Percentiles rank a stretch among this genome's conserved stretches.
phyloP scores from a whole-genome alignment of 495 filamentous ascomycete genomes.

The Chlorociboria aeruginascens region DNA sequence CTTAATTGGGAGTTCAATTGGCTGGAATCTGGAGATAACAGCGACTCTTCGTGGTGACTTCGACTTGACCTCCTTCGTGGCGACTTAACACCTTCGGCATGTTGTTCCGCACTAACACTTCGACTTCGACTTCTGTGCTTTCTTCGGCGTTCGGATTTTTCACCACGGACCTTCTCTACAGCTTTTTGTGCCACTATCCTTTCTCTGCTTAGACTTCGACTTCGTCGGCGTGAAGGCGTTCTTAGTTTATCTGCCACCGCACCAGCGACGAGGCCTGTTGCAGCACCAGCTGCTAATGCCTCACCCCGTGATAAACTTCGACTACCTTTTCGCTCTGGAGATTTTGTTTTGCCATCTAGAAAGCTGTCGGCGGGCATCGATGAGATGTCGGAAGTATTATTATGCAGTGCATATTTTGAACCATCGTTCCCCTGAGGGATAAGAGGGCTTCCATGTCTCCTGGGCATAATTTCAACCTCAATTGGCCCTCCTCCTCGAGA shows the following conservation, averaged over 20 bases:
- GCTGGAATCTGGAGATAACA: slow-evolving; percentile 54
- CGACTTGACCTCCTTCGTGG: slow-evolving; percentile 49
- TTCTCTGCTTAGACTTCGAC: slow-evolving; percentile 64
- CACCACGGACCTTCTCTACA: slow-evolving; percentile 49
- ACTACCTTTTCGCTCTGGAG: slow-evolving; percentile 42
- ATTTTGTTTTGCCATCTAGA: slow-evolving; percentile 51
- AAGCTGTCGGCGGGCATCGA: slow-evolving; percentile 87
- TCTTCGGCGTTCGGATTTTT: slow-evolving; percentile 22
- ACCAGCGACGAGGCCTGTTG: slow-evolving; percentile 25
- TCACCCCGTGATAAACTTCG: slow-evolving; percentile 37
- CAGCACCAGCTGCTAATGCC: slow-evolving; percentile 25
- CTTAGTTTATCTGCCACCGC: slow-evolving; percentile 47
- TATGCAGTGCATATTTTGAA: slow-evolving; percentile 39
- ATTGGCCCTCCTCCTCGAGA: slow-evolving; percentile 52
- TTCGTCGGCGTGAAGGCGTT: slow-evolving; percentile 49
- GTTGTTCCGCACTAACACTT: slow-evolving; percentile 51
- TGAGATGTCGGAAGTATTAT: slow-evolving; percentile 68
- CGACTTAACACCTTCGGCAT: slow-evolving; percentile 44
- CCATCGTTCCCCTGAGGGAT: slow-evolving; percentile 28
- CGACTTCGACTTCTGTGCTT: slow-evolving; percentile 43
- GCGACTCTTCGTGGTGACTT: slow-evolving; percentile 49
- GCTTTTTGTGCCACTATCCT: slow-evolving; percentile 55
- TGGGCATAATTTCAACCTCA: slow-evolving; percentile 70
- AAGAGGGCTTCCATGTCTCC: slow-evolving; percentile 40
- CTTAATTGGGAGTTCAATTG: slow-evolving; percentile 62